These are phyloP conservation scores for Rhodotorula sp. DNA, from an alignment of 1,284 basidiomycete species.

Conservation along the genomic window DNA sequence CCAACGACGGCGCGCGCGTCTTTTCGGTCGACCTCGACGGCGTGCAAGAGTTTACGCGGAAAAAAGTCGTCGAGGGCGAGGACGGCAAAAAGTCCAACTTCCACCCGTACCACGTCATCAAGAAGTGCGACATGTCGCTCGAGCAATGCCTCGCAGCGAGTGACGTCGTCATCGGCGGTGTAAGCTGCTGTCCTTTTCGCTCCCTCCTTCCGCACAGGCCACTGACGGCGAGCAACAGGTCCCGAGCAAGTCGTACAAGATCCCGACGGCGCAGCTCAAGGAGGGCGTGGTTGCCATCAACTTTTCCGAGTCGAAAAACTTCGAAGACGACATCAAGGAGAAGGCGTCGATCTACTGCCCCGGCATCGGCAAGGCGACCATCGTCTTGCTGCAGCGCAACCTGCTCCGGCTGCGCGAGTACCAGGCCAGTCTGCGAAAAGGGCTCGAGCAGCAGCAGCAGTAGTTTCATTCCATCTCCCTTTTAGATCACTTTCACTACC, in stretches of 20 bases:
- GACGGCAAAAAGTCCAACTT: constrained; percentile 54
- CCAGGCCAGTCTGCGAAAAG: constrained; percentile 12
- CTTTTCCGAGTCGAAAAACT: constrained; percentile 94
- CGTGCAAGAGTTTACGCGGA: constrained; percentile 63
- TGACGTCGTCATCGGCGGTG: constrained; percentile 88
- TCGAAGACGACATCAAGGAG: constrained; percentile 85
- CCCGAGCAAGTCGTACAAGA: constrained; percentile 82
- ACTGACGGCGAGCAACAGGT: constrained; percentile 34
- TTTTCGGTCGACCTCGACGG: constrained; percentile 93
- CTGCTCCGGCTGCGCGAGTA: constrained; percentile 55
- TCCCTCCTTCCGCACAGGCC: background rate
- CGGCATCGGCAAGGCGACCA: constrained; percentile 93
- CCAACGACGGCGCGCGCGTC: constrained; percentile 93
- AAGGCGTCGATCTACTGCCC: constrained; percentile 90
- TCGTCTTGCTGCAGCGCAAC: constrained; percentile 93
- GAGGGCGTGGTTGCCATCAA: constrained; percentile 91
- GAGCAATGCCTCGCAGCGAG: constrained; percentile 74
- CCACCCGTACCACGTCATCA: constrained; percentile 80
- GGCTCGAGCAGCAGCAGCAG: background rate
- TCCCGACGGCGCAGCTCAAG: constrained; percentile 83
- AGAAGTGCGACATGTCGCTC: constrained; percentile 61
- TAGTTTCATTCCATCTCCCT: background rate
- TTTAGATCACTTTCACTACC: background rate
- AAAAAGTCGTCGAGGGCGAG: constrained; percentile 22
- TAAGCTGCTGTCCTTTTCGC: constrained; percentile 47